A percentile compares a stretch with the other conserved stretches of the same genome.
Conservation (phyloP, 2,329 filamentous ascomycete species). For the Aspergillus sclerotialis region DNA sequence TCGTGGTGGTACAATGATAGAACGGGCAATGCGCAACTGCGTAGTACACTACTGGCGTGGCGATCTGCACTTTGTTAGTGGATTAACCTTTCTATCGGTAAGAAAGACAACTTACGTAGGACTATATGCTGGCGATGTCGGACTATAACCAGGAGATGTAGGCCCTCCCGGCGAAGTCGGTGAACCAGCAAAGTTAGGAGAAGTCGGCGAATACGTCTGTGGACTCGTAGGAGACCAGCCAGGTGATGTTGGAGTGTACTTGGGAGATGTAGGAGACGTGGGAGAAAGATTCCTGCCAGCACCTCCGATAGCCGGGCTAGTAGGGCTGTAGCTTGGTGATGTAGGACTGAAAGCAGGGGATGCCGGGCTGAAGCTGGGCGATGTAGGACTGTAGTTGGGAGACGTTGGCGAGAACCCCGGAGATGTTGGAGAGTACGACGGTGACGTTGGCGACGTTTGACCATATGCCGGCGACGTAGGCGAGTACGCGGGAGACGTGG, state of each 20-base stretch:
- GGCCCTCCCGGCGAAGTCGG: slow-evolving; percentile 36
- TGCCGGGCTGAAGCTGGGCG: slow-evolving; percentile 48
- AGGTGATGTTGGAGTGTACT: slow-evolving; percentile 52
- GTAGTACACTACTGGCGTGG: slow-evolving; percentile 36
- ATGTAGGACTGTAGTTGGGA: slow-evolving; percentile 55
- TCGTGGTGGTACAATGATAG: slow-evolving; percentile 34
- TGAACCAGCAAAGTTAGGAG: slow-evolving; percentile 41
- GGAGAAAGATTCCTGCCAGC: slow-evolving; percentile 35
- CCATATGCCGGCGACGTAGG: slow-evolving; percentile 66
- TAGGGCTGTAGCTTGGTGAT: slow-evolving; percentile 53
- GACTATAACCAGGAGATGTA: slow-evolving; percentile 38
- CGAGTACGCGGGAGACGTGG: slow-evolving; percentile 60
- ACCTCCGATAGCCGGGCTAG: slow-evolving; percentile 42
- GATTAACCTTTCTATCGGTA: slow-evolving; percentile 6
- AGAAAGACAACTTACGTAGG: slow-evolving; percentile 29
- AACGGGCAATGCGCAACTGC: slow-evolving; percentile 15
- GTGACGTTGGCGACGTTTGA: slow-evolving; percentile 60
- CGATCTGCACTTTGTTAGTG: slow-evolving; percentile 22
- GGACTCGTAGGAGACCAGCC: slow-evolving; percentile 43
- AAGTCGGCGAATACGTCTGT: slow-evolving; percentile 44
- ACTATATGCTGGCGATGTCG: slow-evolving; percentile 37
- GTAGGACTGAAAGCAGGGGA: slow-evolving; percentile 50
- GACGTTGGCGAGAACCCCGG: slow-evolving; percentile 53
- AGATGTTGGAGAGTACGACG: slow-evolving; percentile 48
- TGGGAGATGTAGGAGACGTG: slow-evolving; percentile 44